Evolutionary conservation across 2,329 filamentous ascomycete species (phyloP), one percentile per base, ranked within the genome.

Genomic region (Pyricularia grisea): DNA sequence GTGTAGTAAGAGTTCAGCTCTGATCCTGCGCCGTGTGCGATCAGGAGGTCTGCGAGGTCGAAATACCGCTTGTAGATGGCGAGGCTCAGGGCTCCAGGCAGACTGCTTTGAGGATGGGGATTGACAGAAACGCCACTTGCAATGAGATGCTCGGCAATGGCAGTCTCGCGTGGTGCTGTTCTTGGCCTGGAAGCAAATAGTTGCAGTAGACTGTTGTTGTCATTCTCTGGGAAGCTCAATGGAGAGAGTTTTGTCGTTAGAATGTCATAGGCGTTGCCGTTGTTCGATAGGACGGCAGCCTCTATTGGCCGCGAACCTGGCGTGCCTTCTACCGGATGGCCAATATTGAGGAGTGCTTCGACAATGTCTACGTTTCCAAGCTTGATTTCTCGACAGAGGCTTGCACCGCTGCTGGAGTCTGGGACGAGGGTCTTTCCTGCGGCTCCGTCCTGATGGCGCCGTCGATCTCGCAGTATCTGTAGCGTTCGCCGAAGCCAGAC

Each of bases 301-400:
- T 36, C 23, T 14, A 71, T 67, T 3, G 70, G 70, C 23, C 69
- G 68, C 28, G 50, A 70, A 10, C 65, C 69, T 4, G 67, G 33
- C 1, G 69, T 68, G 2, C 69, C 70, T 31, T 68, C 66, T 5
- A 66, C 58, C 10, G 69, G 63, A 60, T 71, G 68, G 31, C 70
- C 70, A 10, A 71, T 36, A 20, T 65, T 50, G 2, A 71, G 68
- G 14, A 71, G 69, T 23, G 65, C 27, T 17, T 68, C 68, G 58
- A 71, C 67, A 31, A 71, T 70, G 31, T 70, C 70, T 12, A 33
- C 31, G 55, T 70, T 69, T 17, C 69, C 70, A 2, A 70, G 67
- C 25, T 27, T 33, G 33, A 70, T 69, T 36, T 71, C 69, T 11
- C 67, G 33, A 67, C 69, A 71, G 17, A 71, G 36, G 42, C 69